Base-by-base conservation (phyloP, 208 protist genomes). In the Wallacemonas sp. region DNA sequence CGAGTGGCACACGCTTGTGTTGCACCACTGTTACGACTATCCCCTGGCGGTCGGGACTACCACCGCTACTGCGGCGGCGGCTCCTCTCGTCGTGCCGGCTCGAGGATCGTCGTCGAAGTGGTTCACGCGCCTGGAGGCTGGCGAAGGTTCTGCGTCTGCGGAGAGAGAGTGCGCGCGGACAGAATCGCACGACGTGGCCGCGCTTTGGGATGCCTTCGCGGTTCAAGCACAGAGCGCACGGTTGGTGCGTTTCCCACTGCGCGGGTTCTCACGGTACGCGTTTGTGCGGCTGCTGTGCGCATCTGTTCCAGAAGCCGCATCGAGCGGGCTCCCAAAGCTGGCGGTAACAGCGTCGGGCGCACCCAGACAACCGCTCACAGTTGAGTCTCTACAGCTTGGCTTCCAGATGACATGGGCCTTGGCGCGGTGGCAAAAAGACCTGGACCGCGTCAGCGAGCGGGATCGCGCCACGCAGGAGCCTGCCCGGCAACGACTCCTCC, bases 261-360 rank as follows among this genome's bases (percentile, higher is more conserved):
- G 66, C 3, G 49, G 54, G 0, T 36, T 89, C 21, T 75, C 83
- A 14, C 76, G 83, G 14, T 80, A 80, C 47, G 52, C 70, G 16
- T 81, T 89, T 52, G 72, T 72, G 11, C 76, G 79, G 44, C 70
- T 83, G 30, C 65, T 77, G 33, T 85, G 66, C 61, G 48, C 72
- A 29, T 41, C 64, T 21, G 47, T 68, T 60, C 54, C 80, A 23
- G 65, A 54, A 0, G 33, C 67, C 70, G 44, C 26, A 26, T 23
- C n/a, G 55, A 70, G 41, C 41, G 55, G 19, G 12, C 32, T 14
- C 17, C 21, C 21, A 49, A 38, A 21, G 66, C 46, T 14, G 34
- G 16, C 11, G n/a, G 36, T 32, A 24, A 14, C 41, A 48, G n/a
- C 32, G 26, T 3, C 3, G 49, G 1, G 1, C 21, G 19, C 2